Base-by-base conservation (phyloP, 495 filamentous ascomycete species). In the Penicillium cosmopolitanum region DNA sequence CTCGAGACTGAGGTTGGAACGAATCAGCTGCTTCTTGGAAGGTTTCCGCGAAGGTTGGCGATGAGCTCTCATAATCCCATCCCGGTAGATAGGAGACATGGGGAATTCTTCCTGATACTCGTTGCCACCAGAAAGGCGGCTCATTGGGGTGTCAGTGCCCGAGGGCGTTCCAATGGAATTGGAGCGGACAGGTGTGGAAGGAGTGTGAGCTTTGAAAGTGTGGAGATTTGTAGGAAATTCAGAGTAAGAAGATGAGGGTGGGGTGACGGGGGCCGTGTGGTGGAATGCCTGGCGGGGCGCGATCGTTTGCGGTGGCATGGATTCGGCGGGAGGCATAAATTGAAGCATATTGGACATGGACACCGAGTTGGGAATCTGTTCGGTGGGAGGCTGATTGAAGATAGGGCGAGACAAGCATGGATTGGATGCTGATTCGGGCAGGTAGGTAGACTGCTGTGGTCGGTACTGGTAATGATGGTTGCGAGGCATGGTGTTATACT, bases 321-420 rank as follows among this genome's bases (percentile, higher is more conserved):
- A 72, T 33, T 80, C 76, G 23, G 66, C 56, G 0, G 73, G 61
- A 2, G 68, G 68, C 70, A 79, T 77, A 75, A 75, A 80, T 1
- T 67, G 68, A 15, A 75, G 58, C 71, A 79, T 77, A 56, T 77
- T 78, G 11, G 64, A 61, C 75, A 79, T 78, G n/a, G 77, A 79
- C 31, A 72, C 71, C 3, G 76, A 78, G 28, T 71, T 74, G 2
- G 76, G 63, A 3, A 80, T 51, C 2, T 75, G 70, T 52, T 79
- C 77, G 3, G 46, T 48, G 6, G 46, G 46, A 12, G 68, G 64
- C 36, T 78, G 76, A 48, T 69, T 73, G 59, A 80, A 79, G 51
- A 80, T 80, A 0, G 77, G 66, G n/a, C 75, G 69, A 21, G 77
- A 79, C 33, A 79, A 52, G 38, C 76, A 80, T 0, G 76, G 76